phyloP scores from a whole-genome alignment of 176 grass and related monocot species.

The Secale cereale region DNA sequence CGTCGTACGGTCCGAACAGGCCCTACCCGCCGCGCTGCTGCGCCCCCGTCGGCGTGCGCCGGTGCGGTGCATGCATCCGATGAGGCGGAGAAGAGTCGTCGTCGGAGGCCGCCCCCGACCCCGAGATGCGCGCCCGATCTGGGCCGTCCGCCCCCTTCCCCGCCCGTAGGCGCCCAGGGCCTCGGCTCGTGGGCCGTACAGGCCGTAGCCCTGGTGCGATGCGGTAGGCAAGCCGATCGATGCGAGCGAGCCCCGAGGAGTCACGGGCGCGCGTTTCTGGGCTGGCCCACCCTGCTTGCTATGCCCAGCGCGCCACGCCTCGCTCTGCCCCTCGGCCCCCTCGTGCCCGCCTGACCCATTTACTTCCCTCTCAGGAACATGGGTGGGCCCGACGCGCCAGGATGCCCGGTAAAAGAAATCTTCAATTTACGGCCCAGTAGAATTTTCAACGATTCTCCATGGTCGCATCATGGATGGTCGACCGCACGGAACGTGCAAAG shows the following conservation, averaged over 20 bases:
- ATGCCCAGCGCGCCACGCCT: background rate
- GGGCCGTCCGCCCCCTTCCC: background rate
- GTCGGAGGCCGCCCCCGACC: background rate
- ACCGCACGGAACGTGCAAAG: background rate
- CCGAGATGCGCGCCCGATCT: background rate
- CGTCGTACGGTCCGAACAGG: constrained; percentile 10
- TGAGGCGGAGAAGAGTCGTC: background rate
- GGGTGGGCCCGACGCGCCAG: background rate
- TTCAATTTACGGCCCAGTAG: background rate
- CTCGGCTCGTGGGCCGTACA: constrained; percentile 28
- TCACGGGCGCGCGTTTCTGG: constrained; percentile 26
- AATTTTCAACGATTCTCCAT: background rate
- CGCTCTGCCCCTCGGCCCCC: constrained; percentile 5
- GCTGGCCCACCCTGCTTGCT: background rate
- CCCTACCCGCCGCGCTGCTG: background rate
- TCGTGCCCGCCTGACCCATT: background rate
- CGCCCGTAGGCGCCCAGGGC: background rate
- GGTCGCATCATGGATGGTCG: background rate
- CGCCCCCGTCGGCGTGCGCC: background rate
- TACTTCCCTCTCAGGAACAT: background rate
- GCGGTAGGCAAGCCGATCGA: background rate
- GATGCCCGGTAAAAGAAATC: background rate
- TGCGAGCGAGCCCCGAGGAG: background rate
- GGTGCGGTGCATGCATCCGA: background rate
- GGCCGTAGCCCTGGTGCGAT: constrained; percentile 14